Evolutionary conservation across 1,139 yeast genomes (phyloP), one percentile per base, ranked within the genome.

Genomic region (Protomyces lactucae-debilis): DNA sequence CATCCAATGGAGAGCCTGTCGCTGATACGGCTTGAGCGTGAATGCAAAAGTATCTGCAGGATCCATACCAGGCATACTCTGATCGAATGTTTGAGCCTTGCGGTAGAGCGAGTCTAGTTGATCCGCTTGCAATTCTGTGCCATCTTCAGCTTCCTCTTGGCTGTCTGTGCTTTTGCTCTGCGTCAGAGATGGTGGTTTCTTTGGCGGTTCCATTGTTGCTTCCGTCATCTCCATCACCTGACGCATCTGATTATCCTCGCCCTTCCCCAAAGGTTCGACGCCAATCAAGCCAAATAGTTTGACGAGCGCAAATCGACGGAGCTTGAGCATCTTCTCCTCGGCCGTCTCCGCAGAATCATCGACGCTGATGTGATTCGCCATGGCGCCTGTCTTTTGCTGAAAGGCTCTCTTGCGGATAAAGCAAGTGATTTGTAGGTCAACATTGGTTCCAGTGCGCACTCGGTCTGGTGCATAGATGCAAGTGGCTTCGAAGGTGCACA

Each of bases 91-190:
- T 75, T 55, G 84, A 23, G 90, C 83, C 9, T 86, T 82, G 67
- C 82, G 83, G 73, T 92, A 92, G 66, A 92, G 82, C 61, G 85
- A 82, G 69, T 86, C 86, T 53, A 93, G 77, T 71, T 92, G 96
- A 70, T 89, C 91, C 52, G 88, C 67, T 8, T 68, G 69, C 23
- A 69, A 35, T 37, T 63, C 63, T 16, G 52, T 56, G 14, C 66
- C 68, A 6, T 79, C 81, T 12, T 73, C 76, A 37, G 74, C 76
- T 4, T 60, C 61, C 14, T 48, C 51, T 48, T 60, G 60, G 16
- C 54, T 23, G 12, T n/a, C 39, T n/a, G 9, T 56, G 48, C 48
- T 43, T 21, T 43, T 43, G 28, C 48, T 16, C 14, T 35, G 40
- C 2, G 16, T 18, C 3, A 48, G 21, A 28, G 53, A 40, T 4